These are phyloP conservation scores for Malassezia caprae DNA, from an alignment of 1,284 basidiomycete species.

Conservation along the genomic window DNA sequence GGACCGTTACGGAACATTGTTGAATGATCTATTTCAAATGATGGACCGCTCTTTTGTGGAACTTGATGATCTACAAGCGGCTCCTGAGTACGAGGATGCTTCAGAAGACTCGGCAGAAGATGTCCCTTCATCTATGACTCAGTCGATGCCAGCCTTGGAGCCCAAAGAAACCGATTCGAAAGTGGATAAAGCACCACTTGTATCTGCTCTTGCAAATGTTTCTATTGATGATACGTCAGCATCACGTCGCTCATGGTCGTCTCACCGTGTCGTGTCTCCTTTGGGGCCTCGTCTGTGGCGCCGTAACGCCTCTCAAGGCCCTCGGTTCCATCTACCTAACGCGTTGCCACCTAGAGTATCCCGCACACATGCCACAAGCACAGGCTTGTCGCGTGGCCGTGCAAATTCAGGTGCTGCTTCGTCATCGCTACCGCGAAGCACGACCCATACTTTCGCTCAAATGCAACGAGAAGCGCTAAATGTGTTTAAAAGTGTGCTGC, in stretches of 20 bases:
- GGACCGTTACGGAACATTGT: conserved; percentile 17
- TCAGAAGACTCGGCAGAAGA: conserved; percentile 21
- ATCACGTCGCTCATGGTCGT: neutral
- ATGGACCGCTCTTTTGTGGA: neutral
- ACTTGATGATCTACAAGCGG: neutral
- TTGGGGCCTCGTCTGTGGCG: conserved; percentile 15
- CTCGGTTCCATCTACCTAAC: neutral
- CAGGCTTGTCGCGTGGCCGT: conserved; percentile 2
- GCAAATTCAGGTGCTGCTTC: neutral
- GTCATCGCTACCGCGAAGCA: conserved; percentile 5
- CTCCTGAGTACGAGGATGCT: neutral
- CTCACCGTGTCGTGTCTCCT: neutral
- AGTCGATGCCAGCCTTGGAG: conserved; percentile 32
- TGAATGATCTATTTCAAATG: neutral
- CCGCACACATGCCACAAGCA: conserved; percentile 13
- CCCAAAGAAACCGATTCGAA: neutral
- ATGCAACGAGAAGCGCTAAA: conserved; percentile 16
- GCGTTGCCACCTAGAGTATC: conserved; percentile 18
- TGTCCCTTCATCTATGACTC: conserved; percentile 26
- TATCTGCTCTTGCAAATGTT: neutral
- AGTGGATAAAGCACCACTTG: neutral
- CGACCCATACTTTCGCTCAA: conserved; percentile 12
- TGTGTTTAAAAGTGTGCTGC: conserved; percentile 14
- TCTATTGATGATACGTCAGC: neutral
- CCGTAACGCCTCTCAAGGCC: neutral